Base-by-base conservation (phyloP, 768 basidiomycete species). In the Suillus placidus region DNA sequence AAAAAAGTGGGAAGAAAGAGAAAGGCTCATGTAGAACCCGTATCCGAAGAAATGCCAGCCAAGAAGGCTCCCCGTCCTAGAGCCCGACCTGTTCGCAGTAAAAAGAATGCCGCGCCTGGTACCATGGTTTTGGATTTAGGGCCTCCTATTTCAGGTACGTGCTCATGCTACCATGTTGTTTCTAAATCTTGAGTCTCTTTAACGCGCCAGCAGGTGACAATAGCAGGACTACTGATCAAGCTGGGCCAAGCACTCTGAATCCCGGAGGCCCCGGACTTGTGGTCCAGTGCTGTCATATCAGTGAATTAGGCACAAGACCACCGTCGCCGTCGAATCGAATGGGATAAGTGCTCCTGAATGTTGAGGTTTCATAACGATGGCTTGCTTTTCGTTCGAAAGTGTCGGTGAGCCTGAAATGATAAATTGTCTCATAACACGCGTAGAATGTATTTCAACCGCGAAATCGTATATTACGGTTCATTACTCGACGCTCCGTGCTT, bases 101-200 rank as follows among this genome's bases (percentile, higher is more conserved):
- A 40, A 7, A 58, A 42, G 58, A 20, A 42, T 20, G 30, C 58
- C 3, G 40, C 40, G 12, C 58, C 58, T 16, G 42, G 38, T 13
- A 60, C 58, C 18, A 42, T 60, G 58, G 18, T 60, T 20, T 30
- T 60, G 9, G 58, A 60, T 60, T 32, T 43, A 26, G 38, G 57
- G 16, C 26, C 35, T 57, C 56, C 57, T 42, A 12, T 20, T 30
- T 20, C 26, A 42, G 30, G 58, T 42, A 60, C 12, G 57, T 42
- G 3, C 26, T 13, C 12, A 3, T 30, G 40, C 6, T n/a, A 20
- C 6, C 18, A 18, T 40, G 12, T 12, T 42, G 40, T 42, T 30
- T n/a, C 12, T 42, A 7, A 10, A 30, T 43, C 6, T 60, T 60
- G 18, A 40, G 16, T 54, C 10, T 12, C 52, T 40, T 32, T n/a